phyloP scores from a whole-genome alignment of 106 monocot species.

The Vanilla planifolia region DNA sequence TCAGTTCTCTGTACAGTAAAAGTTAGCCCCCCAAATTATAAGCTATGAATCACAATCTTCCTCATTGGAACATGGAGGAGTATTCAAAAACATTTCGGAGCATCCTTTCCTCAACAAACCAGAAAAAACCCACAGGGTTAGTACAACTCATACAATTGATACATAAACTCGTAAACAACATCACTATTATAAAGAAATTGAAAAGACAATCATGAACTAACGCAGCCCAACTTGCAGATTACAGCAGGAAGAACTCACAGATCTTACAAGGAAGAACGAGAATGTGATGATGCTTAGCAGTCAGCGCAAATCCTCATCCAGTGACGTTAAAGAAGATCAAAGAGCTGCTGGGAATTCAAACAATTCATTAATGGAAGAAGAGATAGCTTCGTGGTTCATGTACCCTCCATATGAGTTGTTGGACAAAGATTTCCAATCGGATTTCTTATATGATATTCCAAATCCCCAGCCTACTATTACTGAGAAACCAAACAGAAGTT shows the following conservation, averaged over 20 bases:
- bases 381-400: conserved; percentile 47
- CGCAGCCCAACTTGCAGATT: conserved; percentile 11
- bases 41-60: conserved; percentile 8
- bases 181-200: background rate
- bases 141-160: background rate
- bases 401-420: conserved; percentile 60
- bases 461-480: conserved; percentile 6
- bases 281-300: conserved; percentile 58
- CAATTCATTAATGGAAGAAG: conserved; percentile 28
- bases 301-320: background rate
- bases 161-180: background rate
- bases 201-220: background rate
- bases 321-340: conserved; percentile 13
- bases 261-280: conserved; percentile 65
- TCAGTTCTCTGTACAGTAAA: no score
- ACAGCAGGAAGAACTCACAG: conserved; percentile 42
- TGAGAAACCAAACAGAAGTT: conserved; percentile 4
- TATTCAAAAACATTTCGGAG: background rate
- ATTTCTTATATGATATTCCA: conserved; percentile 60
- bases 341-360: background rate
- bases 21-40: no score
- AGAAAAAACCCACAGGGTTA: conserved; percentile 1
- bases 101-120: background rate
- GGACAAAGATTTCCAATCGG: conserved; percentile 47
- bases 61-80: background rate